Conservation (phyloP, 768 basidiomycete genomes). For the Crepidotus variabilis region DNA sequence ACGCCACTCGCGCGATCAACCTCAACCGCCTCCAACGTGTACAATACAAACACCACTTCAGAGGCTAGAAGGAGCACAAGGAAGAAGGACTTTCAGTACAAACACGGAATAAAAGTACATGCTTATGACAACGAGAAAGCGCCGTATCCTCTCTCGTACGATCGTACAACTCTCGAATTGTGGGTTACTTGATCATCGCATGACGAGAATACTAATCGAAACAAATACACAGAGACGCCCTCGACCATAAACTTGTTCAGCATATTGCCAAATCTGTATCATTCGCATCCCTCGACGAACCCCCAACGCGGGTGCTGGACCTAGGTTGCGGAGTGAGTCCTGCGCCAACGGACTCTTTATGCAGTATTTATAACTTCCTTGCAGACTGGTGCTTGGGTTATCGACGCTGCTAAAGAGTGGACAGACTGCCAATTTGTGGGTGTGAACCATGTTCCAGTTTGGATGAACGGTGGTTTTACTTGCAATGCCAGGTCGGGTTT, state of each 20-base stretch:
- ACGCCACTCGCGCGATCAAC: slow-evolving; percentile 16
- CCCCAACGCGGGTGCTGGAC: slow-evolving; percentile 56
- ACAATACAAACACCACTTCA: slow-evolving; percentile 22
- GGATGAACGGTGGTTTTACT: neutral
- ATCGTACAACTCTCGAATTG: slow-evolving; percentile 65
- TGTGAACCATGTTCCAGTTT: neutral
- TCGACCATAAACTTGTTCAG: slow-evolving; percentile 48
- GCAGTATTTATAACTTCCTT: slow-evolving; percentile 1
- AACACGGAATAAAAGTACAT: slow-evolving; percentile 64
- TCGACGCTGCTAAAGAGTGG: slow-evolving; percentile 74
- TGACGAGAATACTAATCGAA: neutral
- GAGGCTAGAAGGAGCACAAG: slow-evolving; percentile 34
- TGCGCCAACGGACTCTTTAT: neutral
- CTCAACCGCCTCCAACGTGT: slow-evolving; percentile 16
- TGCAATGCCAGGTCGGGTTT: slow-evolving; percentile 58
- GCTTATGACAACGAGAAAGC: slow-evolving; percentile 71
- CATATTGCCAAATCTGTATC: slow-evolving; percentile 54
- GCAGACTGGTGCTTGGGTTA: slow-evolving; percentile 66
- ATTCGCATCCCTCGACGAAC: slow-evolving; percentile 51
- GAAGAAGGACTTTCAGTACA: slow-evolving; percentile 59
- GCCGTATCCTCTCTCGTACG: slow-evolving; percentile 75
- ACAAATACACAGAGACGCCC: slow-evolving; percentile 40
- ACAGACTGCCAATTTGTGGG: slow-evolving; percentile 60
- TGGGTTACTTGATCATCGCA: slow-evolving; percentile 30
- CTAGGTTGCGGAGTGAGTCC: slow-evolving; percentile 69